Base-by-base conservation (phyloP, 768 basidiomycete genomes). In the Tricholomella constricta region DNA sequence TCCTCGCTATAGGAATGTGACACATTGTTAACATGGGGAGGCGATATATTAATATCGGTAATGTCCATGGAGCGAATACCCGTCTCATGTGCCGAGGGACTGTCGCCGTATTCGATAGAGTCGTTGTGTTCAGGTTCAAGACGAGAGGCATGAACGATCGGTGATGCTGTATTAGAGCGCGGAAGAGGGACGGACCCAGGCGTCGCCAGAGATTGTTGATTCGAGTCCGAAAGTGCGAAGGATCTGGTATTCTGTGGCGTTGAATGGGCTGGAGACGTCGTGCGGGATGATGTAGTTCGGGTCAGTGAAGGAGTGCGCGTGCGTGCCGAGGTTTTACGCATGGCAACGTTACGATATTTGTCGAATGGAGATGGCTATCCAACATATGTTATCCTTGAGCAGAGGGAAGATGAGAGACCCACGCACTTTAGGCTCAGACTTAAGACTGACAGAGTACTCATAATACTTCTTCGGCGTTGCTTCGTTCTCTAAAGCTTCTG, bases 301-400 rank as follows among this genome's bases (percentile, higher is more conserved):
- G 87, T 80, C 8, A 89, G 73, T 2, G 86, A 88, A 4, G 87
- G 87, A 4, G 86, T 88, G 23, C 86, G 81, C 17, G 75, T 73
- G 25, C 83, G 77, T 17, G 75, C 61, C 32, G 76, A 62, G 15
- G 80, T 76, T 51, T 76, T 77, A 27, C 86, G 81, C 44, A 85
- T 57, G 11, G 80, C 77, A 23, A 88, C 80, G 61, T 88, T 84
- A 9, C 83, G 82, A 65, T 78, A 84, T 55, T 80, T 86, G 55
- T 84, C 78, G 36, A 78, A 74, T 11, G 85, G 83, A 11, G 86
- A 86, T 11, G 75, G 69, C 86, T 89, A 52, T 35, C 48, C 14
- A n/a, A 20, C n/a, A 2, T 6, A 41, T 54, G 22, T 31, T 31
- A n/a, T 56, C n/a, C 45, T 42, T 45, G 17, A 36, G 4, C 3